A percentile compares a stretch with the other conserved stretches of the same genome.
Evolutionary conservation across 208 protist genomes (phyloP).

Genomic region (Leishmania major): DNA sequence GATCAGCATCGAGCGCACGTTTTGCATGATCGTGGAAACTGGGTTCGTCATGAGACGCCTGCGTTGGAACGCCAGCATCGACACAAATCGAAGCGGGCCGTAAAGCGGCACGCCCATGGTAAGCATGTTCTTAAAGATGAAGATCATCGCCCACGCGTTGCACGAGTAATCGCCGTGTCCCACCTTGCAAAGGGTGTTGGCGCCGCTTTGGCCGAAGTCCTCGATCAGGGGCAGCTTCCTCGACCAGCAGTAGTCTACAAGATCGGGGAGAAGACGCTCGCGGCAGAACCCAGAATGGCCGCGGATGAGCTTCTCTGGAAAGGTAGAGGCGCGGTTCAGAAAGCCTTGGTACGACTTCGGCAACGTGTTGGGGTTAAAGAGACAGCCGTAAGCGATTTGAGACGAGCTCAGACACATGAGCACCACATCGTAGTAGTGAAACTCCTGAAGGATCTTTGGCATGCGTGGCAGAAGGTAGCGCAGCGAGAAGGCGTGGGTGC

Average conservation of each 20-base stretch:
- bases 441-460: conserved; percentile 49
- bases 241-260: conserved; percentile 59
- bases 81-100: conserved; percentile 68
- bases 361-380: conserved; percentile 78
- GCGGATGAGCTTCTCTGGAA: conserved; percentile 65
- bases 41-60: conserved; percentile 60
- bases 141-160: conserved; percentile 64
- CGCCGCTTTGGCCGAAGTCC: conserved; percentile 32
- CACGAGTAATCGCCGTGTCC: conserved; percentile 67
- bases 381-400: conserved; percentile 77
- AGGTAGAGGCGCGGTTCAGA: conserved; percentile 59
- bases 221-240: conserved; percentile 32
- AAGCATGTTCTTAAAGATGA: conserved; percentile 63
- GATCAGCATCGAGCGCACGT: conserved; percentile 56
- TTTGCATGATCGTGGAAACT: conserved; percentile 40
- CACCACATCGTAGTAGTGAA: conserved; percentile 82
- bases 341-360: conserved; percentile 79
- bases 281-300: conserved; percentile 66
- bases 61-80: conserved; percentile 56
- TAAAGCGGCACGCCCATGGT: conserved; percentile 81
- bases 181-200: conserved; percentile 47
- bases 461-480: conserved; percentile 64
- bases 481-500: conserved; percentile 63
- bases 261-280: conserved; percentile 60
- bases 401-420: conserved; percentile 77